Base-by-base conservation (phyloP, 805 yeast genomes). In the Yamadazyma sp. region DNA sequence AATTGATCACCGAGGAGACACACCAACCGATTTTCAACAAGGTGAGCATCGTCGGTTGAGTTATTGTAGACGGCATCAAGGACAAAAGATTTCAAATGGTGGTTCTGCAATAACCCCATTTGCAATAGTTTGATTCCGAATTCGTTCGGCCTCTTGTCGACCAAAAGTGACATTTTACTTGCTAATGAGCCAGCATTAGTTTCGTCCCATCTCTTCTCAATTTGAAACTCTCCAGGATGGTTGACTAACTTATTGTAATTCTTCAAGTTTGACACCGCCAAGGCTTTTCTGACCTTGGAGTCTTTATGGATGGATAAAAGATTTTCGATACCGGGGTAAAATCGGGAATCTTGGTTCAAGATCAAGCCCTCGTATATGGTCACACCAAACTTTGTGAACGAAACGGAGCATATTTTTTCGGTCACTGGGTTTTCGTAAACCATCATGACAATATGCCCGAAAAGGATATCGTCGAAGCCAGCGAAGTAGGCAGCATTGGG, bases 171-270 rank as follows among this genome's bases (percentile, higher is more conserved):
- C 82, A 90, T 82, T 10, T 63, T 45, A 21, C 84, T 77, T 0
- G 96, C 95, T 18, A 86, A 54, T 7, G 74, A 73, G 0, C 97
- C 98, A 1, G 96, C 96, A 37, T 75, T 71, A 0, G 91, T 83
- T 49, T 87, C 96, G 59, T 91, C 97, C 70, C 71, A 67, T 28
- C 50, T 42, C 28, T 33, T 48, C 6, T 76, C 80, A 71, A 55
- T 73, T 71, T 45, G 60, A 14, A 53, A 45, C 6, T 42, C 39
- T 6, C 61, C 64, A 4, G 55, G 50, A 35, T 59, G 52, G 48
- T 65, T 50, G 55, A 72, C 69, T 47, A 87, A 54, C 18, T 73
- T 65, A 3, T 87, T 79, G 53, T 71, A 88, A 16, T 86, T 77
- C 48, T 84, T 75, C 42, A 90, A 63, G 14, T 76, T 61, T 1